A percentile compares a stretch with the other conserved stretches of the same genome.
These are phyloP conservation scores for Vigna unguiculata DNA, from an alignment of 306 rosid genomes.

Conservation along the genomic window DNA sequence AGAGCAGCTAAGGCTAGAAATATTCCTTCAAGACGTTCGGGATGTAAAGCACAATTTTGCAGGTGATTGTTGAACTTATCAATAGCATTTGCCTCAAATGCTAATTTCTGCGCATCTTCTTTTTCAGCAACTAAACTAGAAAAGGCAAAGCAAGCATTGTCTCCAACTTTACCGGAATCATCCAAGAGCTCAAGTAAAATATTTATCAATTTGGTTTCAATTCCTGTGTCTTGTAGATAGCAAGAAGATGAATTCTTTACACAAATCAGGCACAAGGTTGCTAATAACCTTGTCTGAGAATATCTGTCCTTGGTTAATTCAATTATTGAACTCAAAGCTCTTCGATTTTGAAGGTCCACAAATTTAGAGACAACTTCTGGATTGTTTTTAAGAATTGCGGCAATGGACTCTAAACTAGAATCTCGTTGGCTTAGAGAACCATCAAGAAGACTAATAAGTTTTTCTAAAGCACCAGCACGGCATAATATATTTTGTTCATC, in stretches of 20 bases:
- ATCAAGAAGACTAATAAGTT: slow-evolving; percentile 71
- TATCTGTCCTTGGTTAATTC: slow-evolving; percentile 77
- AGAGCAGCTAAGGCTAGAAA: slow-evolving; percentile 79
- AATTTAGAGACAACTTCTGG: slow-evolving; percentile 74
- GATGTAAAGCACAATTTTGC: slow-evolving; percentile 56
- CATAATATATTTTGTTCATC: slow-evolving; percentile 71
- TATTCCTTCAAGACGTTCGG: slow-evolving; percentile 85
- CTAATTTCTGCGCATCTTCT: slow-evolving; percentile 84
- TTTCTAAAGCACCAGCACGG: slow-evolving; percentile 69
- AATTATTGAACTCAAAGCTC: slow-evolving; percentile 69
- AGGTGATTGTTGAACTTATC: slow-evolving; percentile 74
- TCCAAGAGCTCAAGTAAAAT: slow-evolving; percentile 92
- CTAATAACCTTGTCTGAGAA: slow-evolving; percentile 83
- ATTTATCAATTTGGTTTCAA: slow-evolving; percentile 75
- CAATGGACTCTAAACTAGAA: slow-evolving; percentile 87
- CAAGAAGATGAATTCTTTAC: slow-evolving; percentile 74
- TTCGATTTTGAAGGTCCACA: slow-evolving; percentile 63
- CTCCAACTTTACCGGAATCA: slow-evolving; percentile 89
- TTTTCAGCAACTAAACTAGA: slow-evolving; percentile 73
- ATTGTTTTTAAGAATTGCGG: slow-evolving; percentile 69
- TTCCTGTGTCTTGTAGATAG: slow-evolving; percentile 77
- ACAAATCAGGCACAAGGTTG: slow-evolving; percentile 79
- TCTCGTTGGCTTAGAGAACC: slow-evolving; percentile 87
- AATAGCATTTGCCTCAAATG: slow-evolving; percentile 93
- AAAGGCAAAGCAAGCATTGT: slow-evolving; percentile 80